phyloP scores from a whole-genome alignment of 805 yeast genomes.

The Saccharomycopsis oosterbeekiorum region DNA sequence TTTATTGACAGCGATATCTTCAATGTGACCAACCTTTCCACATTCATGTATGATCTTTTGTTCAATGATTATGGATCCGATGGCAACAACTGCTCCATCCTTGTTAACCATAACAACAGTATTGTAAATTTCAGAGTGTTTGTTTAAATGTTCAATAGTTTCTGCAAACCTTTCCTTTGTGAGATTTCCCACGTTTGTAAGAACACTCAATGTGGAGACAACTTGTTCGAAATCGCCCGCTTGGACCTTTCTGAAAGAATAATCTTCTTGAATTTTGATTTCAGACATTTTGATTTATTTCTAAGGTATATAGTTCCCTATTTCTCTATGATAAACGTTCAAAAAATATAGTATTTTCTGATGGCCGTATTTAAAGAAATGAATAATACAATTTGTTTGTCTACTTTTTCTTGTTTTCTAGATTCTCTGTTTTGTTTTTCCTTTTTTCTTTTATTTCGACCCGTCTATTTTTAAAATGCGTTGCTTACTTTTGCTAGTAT shows the following conservation, averaged over 20 bases:
- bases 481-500: neutral
- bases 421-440: neutral
- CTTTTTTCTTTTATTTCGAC: neutral
- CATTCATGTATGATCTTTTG: slow-evolving; percentile 74
- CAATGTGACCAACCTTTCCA: slow-evolving; percentile 87
- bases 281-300: neutral
- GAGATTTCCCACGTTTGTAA: slow-evolving; percentile 80
- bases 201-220: slow-evolving; percentile 48
- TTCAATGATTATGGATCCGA: slow-evolving; percentile 77
- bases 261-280: slow-evolving; percentile 48
- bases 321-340: neutral
- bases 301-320: neutral
- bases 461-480: neutral
- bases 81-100: slow-evolving; percentile 54
- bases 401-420: neutral
- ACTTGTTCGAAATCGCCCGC: slow-evolving; percentile 56
- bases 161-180: slow-evolving; percentile 38
- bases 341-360: too few relatives aligned
- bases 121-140: slow-evolving; percentile 43
- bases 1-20: slow-evolving; percentile 75
- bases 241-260: slow-evolving; percentile 49
- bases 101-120: slow-evolving; percentile 57
- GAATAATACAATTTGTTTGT: neutral
- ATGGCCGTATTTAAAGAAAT: too few relatives aligned
- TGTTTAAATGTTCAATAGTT: slow-evolving; percentile 51